A percentile compares a stretch with the other conserved stretches of the same genome.
Conservation (phyloP, 192 early-diverging fungal species). For the Entomortierella lignicola region DNA sequence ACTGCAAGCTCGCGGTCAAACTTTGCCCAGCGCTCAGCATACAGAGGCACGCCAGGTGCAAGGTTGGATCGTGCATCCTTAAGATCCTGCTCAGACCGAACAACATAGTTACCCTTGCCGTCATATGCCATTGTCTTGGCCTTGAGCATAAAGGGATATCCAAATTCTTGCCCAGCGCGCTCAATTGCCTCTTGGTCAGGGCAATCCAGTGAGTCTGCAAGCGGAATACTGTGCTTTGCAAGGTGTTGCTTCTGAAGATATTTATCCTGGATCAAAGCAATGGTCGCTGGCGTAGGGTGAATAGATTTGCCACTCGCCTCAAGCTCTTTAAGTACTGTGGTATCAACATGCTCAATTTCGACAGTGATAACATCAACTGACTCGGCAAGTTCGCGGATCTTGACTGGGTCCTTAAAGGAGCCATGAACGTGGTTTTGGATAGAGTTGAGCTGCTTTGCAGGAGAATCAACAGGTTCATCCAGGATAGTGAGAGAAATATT, state of each 20-base stretch:
- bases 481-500: slow-evolving; percentile 88
- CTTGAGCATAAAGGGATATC: slow-evolving; percentile 97
- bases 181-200: slow-evolving; percentile 64
- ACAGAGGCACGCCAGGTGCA: slow-evolving; percentile 77
- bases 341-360: slow-evolving; percentile 99
- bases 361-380: slow-evolving; percentile 88
- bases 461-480: slow-evolving; percentile 80
- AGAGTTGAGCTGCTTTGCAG: slow-evolving; percentile 86
- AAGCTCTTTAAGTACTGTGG: slow-evolving; percentile 69
- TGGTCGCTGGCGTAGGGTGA: slow-evolving; percentile 85
- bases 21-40: slow-evolving; percentile 94
- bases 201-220: slow-evolving; percentile 76
- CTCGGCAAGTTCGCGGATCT: slow-evolving; percentile 82
- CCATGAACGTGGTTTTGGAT: slow-evolving; percentile 78
- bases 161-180: slow-evolving; percentile 73
- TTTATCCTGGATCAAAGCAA: slow-evolving; percentile 97
- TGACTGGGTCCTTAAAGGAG: slow-evolving; percentile 82
- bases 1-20: slow-evolving; percentile 96
- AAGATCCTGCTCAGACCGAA: slow-evolving; percentile 79
- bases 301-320: slow-evolving; percentile 67
- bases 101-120: slow-evolving; percentile 93
- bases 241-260: slow-evolving; percentile 90
- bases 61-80: slow-evolving; percentile 68
- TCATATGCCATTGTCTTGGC: slow-evolving; percentile 95
- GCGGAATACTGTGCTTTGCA: slow-evolving; percentile 70